Conservation (phyloP, 495 filamentous ascomycete genomes). For the Coniosporium apollinis region DNA sequence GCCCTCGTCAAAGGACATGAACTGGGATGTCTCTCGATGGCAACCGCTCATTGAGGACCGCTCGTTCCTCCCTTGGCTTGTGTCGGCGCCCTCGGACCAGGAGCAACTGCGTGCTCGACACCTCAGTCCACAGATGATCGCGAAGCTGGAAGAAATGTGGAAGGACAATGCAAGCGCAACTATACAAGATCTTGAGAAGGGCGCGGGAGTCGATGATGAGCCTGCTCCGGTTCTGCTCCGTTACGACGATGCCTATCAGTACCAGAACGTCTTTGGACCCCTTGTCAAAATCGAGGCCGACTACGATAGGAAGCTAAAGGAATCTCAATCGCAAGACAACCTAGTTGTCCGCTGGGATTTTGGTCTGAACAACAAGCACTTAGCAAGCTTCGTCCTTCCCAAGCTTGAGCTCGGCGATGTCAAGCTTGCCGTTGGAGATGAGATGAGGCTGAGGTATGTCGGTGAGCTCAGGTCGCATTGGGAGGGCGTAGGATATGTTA, state of each 20-base stretch:
- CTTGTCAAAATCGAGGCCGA: conserved; percentile 99
- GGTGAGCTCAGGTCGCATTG: conserved; percentile 86
- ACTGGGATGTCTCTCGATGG: conserved; percentile 97
- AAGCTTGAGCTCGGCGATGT: conserved; percentile 97
- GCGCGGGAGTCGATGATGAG: conserved; percentile 84
- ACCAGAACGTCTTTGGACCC: conserved; percentile 97
- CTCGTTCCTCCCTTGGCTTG: conserved; percentile 89
- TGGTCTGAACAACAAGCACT: conserved; percentile 93
- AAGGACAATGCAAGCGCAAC: conserved; percentile 88
- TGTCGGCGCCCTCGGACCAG: conserved; percentile 73
- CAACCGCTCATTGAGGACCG: conserved; percentile 95
- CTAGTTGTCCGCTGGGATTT: conserved; percentile 90
- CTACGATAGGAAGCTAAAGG: conserved; percentile 97
- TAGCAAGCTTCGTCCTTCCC: conserved; percentile 88
- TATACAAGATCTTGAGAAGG: conserved; percentile 83
- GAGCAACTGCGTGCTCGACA: conserved; percentile 93
- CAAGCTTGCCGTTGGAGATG: conserved; percentile 93
- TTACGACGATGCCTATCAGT: conserved; percentile 96
- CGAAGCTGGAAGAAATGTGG: conserved; percentile 97
- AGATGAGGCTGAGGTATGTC: conserved; percentile 94
- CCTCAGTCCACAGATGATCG: conserved; percentile 87
- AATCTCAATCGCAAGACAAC: conserved; percentile 91
- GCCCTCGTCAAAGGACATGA: conserved; percentile 98
- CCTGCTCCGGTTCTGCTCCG: conserved; percentile 83
- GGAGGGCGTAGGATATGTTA: conserved; percentile 97